Conservation (phyloP, 257 asterid species). For the Petrea volubilis region DNA sequence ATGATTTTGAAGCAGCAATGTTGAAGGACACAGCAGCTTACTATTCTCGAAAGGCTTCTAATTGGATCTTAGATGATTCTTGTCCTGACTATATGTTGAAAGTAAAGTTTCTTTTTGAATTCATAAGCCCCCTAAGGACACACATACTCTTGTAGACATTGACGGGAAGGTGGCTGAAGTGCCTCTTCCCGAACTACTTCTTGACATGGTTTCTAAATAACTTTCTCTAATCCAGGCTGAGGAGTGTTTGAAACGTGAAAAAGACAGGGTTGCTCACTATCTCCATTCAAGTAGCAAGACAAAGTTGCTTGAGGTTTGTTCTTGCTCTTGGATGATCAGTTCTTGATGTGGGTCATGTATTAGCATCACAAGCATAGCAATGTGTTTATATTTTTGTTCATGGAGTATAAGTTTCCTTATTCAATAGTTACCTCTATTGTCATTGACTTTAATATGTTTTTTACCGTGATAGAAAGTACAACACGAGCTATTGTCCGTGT, state of each 20-base stretch:
- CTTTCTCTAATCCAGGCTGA: conserved; percentile 62
- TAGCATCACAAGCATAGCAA: conserved; percentile 10
- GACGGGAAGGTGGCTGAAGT: not conserved
- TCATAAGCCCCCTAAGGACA: not conserved
- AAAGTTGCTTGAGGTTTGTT: conserved; percentile 93
- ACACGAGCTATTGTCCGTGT: conserved; percentile 85
- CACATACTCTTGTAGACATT: not conserved
- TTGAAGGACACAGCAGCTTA: conserved; percentile 85
- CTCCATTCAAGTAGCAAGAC: conserved; percentile 95
- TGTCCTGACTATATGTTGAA: conserved; percentile 98
- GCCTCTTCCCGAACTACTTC: not conserved
- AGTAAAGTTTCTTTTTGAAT: conserved; percentile 32
- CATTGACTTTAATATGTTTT: not conserved
- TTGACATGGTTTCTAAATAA: conserved; percentile 12
- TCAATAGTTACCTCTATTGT: not conserved
- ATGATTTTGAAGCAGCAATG: conserved; percentile 88
- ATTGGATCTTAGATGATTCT: conserved; percentile 96
- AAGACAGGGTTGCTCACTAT: conserved; percentile 92
- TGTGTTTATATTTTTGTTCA: not conserved
- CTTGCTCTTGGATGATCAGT: conserved; percentile 20
- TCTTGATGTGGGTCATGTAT: not conserved
- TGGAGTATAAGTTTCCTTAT: not conserved
- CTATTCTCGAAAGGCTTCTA: conserved; percentile 97
- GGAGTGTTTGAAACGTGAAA: conserved; percentile 85
- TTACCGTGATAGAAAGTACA: conserved; percentile 65